Evolutionary conservation across 805 yeast genomes (phyloP), one percentile per base, ranked within the genome.

Genomic region (Blastobotrys americana): DNA sequence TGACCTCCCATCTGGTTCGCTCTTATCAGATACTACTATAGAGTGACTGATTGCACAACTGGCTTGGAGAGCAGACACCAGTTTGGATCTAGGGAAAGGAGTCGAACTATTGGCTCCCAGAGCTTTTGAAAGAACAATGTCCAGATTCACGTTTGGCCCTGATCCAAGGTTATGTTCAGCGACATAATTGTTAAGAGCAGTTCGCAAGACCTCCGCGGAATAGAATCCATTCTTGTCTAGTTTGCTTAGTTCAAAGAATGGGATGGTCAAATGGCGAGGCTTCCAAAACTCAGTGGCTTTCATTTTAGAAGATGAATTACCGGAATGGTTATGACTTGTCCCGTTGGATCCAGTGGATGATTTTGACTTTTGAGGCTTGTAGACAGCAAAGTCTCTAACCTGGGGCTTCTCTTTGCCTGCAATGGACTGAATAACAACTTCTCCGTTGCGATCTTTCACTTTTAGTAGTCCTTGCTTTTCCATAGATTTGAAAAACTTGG

Each of bases 391-490:
- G 36, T 70, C 71, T 33, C 70, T 74, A 20, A 88, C 64, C 33
- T 65, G 67, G 16, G 67, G 70, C 43, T 76, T 74, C 0, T 66
- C 65, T 21, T 64, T 66, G 13, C 71, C 73, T 23, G 78, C 76
- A 0, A 75, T 54, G 5, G 73, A 67, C 2, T 72, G 67, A 17
- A 90, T 68, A 0, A 74, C 71, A 21, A 88, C 66, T 55, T 84
- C 94, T 47, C 89, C 96, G 33, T 81, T 93, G 56, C 86, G 84
- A 5, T 95, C 97, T 53, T 88, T 86, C 20, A 81, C 60, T 45
- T 78, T 78, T 18, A 93, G 49, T 44, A 80, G 75, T 1, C 78
- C 77, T 18, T 39, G 18, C 59, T 87, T 90, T 52, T 85, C 96
- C 80, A 89, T 86, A 4, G 84, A 80, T 58, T 87, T 90, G 44